Base-by-base conservation (phyloP, 805 yeast genomes). In the Pichia gijzeniarum region DNA sequence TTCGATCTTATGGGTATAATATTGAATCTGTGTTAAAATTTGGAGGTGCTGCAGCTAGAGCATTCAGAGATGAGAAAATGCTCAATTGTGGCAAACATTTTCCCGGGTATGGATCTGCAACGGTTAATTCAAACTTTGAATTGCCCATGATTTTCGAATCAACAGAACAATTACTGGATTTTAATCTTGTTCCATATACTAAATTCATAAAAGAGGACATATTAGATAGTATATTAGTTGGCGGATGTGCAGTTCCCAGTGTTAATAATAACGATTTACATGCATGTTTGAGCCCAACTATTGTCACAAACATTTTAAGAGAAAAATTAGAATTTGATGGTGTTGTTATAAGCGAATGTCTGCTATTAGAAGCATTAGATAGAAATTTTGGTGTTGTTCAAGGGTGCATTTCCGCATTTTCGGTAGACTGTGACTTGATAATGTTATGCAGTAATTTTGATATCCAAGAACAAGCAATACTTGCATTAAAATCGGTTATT, bases 381-480 rank as follows among this genome's bases (percentile, higher is more conserved):
- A 79, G 76, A 45, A 75, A 77, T n/a, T 73, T 79, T 41, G 85
- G 85, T 4, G 65, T 79, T 32, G 78, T 80, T n/a, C 85, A 79
- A 58, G 85, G 84, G 9, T 80, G 79, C 1, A 72, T 77, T 7
- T 65, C 77, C 54, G 80, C 84, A 2, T 63, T 78, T n/a, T 70
- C 71, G 41, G 85, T 83, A 7, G 80, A 84, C 5, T 79, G 85
- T 60, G 85, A 79, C 57, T 63, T 79, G 48, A 76, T 79, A 9
- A 68, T 79, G 70, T 80, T 79, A 19, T 79, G 85, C 56, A 80
- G 77, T 52, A 77, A 77, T 53, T 63, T 63, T 53, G 63, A 67
- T 16, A 64, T 76, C 30, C 85, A 79, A 57, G 67, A 70, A 39
- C 83, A 79, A 53, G 82, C 82, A 16, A 63, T 77, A 5, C 70